Conservation (phyloP, 495 filamentous ascomycete genomes). For the Podospora fimiseda region DNA sequence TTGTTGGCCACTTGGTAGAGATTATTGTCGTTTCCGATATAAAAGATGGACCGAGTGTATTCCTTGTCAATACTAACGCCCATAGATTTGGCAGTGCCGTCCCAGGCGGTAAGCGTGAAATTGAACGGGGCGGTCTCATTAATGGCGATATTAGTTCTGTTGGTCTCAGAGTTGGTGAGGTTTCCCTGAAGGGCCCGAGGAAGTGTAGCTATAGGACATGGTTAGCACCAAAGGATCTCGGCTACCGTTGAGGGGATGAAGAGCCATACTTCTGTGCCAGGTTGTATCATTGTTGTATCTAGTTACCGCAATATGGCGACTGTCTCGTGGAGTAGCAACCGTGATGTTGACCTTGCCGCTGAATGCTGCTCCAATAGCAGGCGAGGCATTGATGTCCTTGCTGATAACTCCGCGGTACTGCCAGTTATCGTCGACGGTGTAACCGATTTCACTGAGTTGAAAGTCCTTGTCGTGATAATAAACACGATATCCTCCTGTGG, state of each 20-base stretch:
- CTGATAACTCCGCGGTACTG: constrained; percentile 19
- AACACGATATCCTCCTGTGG: constrained; percentile 26
- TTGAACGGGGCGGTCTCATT: constrained; percentile 21
- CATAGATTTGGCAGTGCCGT: constrained; percentile 20
- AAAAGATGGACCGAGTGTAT: constrained; percentile 27
- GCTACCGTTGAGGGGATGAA: neutral
- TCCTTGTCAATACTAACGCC: constrained; percentile 25
- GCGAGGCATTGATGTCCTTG: constrained; percentile 16
- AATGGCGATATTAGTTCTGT: constrained; percentile 14
- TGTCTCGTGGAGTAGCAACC: constrained; percentile 23
- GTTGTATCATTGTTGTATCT: constrained; percentile 16
- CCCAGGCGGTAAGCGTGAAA: constrained; percentile 28
- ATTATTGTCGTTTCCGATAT: constrained; percentile 30
- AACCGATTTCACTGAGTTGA: constrained; percentile 24
- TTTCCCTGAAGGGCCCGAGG: constrained; percentile 22
- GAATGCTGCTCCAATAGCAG: constrained; percentile 23
- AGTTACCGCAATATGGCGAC: constrained; percentile 22
- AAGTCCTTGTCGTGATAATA: constrained; percentile 30
- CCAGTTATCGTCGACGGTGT: constrained; percentile 21
- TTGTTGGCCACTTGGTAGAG: constrained; percentile 25
- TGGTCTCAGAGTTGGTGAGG: constrained; percentile 17
- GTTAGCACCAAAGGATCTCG: constrained; percentile 7
- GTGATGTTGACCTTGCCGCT: constrained; percentile 26
- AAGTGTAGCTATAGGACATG: constrained; percentile 18
- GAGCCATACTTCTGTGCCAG: constrained; percentile 24